Evolutionary conservation across 768 basidiomycete genomes (phyloP), one percentile per base, ranked within the genome.

Genomic region (Tylopilus balloui): DNA sequence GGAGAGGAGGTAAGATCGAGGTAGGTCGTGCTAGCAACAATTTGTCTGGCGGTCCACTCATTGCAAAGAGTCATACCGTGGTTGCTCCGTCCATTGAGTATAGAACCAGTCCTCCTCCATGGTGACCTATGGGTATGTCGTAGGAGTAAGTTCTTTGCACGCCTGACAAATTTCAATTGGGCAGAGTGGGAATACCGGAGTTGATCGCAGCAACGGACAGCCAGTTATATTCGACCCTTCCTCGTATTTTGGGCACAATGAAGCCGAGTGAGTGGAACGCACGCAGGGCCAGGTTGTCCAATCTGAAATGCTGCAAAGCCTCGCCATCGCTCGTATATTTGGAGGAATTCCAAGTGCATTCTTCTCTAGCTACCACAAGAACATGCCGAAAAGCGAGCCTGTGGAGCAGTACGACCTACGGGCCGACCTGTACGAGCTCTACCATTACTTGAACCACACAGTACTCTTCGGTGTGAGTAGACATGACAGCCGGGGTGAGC

Each of bases 381-480:
- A 80, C 54, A 68, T 75, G 24, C 82, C 84, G 0, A 88, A 82
- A 62, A 73, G 82, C 1, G 76, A 83, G 28, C 88, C 88, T 6
- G 73, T 72, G 4, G 75, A 77, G 4, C 77, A 89, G 58, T 89
- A 86, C 58, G 72, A 73, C 24, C 71, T 81, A 31, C 77, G 88
- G 28, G 74, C 66, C 27, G 78, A 85, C 43, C 65, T 90, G n/a
- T 90, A 91, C 55, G 79, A 88, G 63, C 66, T 90, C 23, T 91
- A 86, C 54, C 88, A 91, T 65, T 88, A 88, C 59, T 68, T 90
- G 54, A 91, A 91, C 57, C 88, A 91, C 58, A 87, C 88, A 0
- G 69, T 87, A 5, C 63, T 91, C 5, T 90, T 90, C 59, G 86
- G 86, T 51, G 88, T 88, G 60, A 70, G 84, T 71, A 9, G 28